Base-by-base conservation (phyloP, 192 early-diverging fungal genomes). In the Coemansia sp. region DNA sequence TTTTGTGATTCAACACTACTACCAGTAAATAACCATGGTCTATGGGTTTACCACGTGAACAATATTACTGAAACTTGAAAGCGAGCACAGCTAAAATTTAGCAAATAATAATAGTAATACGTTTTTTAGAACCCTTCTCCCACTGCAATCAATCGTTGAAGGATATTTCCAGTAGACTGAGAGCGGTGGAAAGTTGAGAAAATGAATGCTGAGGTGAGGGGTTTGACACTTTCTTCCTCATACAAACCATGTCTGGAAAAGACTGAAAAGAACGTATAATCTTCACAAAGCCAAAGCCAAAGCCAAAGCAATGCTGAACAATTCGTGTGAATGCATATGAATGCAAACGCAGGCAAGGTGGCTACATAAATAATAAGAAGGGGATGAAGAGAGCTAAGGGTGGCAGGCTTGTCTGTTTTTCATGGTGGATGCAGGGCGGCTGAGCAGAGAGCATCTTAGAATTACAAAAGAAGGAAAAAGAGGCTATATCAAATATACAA, bases 381-480 rank as follows among this genome's bases (percentile, higher is more conserved):
- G 19, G 25, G 25, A 25, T 25, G 25, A 25, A 25, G 25, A 25
- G 25, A 25, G 25, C 25, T 22, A 22, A 22, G 25, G 0, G 51
- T 54, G 51, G 51, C 20, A 50, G 14, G 10, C 51, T 22, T 20
- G 19, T 54, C 51, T 54, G 51, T 13, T 22, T 54, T 16, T 2
- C 25, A 25, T 67, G 22, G 14, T 37, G 37, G 19, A 67, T 48
- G 65, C 66, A 68, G 60, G 66, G 56, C 45, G n/a, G 43, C 55
- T 48, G 51, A 54, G 7, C 20, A 54, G 20, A 22, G 8, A 12
- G 19, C 6, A 8, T 25, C 51, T 25, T 12, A 25, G 6, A 7
- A 17, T 9, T 54, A 25, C 14, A 12, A 17, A 17, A 54, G 22
- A 8, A 5, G 22, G 51, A 13, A 13, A 13, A 45, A 45, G 13